Evolutionary conservation across 2,329 filamentous ascomycete species (phyloP), one percentile per base, ranked within the genome.

Genomic region (Paracoccidioides lutzii): DNA sequence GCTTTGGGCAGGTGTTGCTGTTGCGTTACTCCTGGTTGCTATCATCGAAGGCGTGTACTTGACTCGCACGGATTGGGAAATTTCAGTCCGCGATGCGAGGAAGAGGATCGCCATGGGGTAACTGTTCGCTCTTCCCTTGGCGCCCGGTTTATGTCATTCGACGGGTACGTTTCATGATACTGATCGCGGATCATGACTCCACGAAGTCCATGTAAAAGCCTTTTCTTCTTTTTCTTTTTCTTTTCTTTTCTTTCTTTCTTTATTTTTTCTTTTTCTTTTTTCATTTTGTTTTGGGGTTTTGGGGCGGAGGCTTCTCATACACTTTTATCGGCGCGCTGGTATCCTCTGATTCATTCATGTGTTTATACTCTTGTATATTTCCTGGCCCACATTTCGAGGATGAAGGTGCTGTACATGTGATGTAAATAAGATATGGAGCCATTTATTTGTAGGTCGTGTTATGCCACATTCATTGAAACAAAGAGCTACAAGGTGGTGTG

Each of bases 1-100:
- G 0, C 74, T 97, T 15, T 97, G 91, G 91, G 74, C 78, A 10
- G 87, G 88, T 22, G 81, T 90, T 5, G 85, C 84, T 0, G 69
- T 94, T 60, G 90, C 87, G 1, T 73, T 95, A 12, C 69, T 73
- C 10, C 65, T 80, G 59, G 81, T 85, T 1, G 73, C 76, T 1
- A 62, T 69, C 4, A 77, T 81, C 50, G 82, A 85, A 63, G 75
- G 72, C 0, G 62, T 77, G 3, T 85, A 82, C 59, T 77, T 85
- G 54, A 76, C 67, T 22, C 71, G 69, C 51, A 77, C 76, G 10
- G 76, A 76, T 63, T 84, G 79, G 78, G 71, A 81, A 53, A 70
- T 73, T 46, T 81, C 82, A 1, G 81, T 84, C 22, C 76, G 81
- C 57, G 81, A 80, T 59, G 83, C 83, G 3, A 72, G 76, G 54